phyloP scores from a whole-genome alignment of 148 eudicot genomes.

The Camellia lanceoleosa region DNA sequence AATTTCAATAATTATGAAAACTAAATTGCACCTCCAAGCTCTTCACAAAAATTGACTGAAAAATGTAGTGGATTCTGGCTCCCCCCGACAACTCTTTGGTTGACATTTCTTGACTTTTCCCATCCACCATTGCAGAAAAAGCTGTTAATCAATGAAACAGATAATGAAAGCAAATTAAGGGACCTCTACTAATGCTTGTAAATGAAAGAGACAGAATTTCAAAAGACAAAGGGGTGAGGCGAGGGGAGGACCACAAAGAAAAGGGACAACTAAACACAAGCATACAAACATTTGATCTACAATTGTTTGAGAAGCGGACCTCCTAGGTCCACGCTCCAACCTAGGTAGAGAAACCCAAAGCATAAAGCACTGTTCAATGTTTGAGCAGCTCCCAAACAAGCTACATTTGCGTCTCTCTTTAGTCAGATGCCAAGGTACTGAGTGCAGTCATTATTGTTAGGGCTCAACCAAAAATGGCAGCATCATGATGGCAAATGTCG shows the following conservation, averaged over 20 bases:
- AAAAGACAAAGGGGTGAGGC: neutral
- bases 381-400: neutral
- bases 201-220: neutral
- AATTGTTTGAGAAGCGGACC: neutral
- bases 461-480: neutral
- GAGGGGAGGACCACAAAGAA: neutral
- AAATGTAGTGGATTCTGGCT: slow-evolving; percentile 45
- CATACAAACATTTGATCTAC: neutral
- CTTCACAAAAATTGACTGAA: slow-evolving; percentile 46
- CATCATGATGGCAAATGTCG: neutral
- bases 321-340: neutral
- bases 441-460: neutral
- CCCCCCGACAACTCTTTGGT: slow-evolving; percentile 46
- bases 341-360: neutral
- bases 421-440: neutral
- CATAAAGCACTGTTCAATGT: neutral
- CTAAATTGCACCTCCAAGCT: slow-evolving; percentile 35
- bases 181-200: neutral
- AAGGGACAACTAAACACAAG: neutral
- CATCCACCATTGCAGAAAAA: slow-evolving; percentile 43
- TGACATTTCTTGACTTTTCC: slow-evolving; percentile 41
- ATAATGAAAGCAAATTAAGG: neutral
- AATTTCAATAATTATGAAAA: neutral
- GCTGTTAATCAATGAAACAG: slow-evolving; percentile 21
- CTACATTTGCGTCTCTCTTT: neutral